Conservation (phyloP, 495 filamentous ascomycete genomes). For the Penicillium tannophilum region DNA sequence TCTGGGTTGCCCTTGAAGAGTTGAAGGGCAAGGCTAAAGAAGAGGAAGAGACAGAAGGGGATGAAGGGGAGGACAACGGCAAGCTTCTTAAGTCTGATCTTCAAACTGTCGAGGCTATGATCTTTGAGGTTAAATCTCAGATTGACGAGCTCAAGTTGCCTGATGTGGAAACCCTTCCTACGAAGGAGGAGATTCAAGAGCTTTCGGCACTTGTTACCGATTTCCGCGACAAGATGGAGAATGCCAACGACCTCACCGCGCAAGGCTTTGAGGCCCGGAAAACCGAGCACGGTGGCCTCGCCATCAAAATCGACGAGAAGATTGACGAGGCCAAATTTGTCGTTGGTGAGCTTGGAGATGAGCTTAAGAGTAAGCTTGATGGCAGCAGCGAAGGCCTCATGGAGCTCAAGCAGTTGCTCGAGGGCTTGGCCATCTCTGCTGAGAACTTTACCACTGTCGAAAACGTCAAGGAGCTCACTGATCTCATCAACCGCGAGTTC, state of each 20-base stretch:
- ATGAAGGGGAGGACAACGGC: slow-evolving; percentile 52
- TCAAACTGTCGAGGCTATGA: slow-evolving; percentile 73
- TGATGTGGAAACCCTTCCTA: slow-evolving; percentile 63
- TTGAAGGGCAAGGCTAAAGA: slow-evolving; percentile 60
- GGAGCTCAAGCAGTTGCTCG: slow-evolving; percentile 61
- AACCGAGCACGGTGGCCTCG: slow-evolving; percentile 59
- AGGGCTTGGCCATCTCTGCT: slow-evolving; percentile 62
- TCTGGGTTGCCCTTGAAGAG: slow-evolving; percentile 73
- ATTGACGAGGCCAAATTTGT: slow-evolving; percentile 60
- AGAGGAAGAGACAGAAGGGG: slow-evolving; percentile 56
- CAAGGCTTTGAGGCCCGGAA: slow-evolving; percentile 80
- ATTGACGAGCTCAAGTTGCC: slow-evolving; percentile 70
- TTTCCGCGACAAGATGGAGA: slow-evolving; percentile 68
- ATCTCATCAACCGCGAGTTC: slow-evolving; percentile 78
- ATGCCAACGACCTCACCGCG: slow-evolving; percentile 70
- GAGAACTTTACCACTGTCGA: slow-evolving; percentile 57
- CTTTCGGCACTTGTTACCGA: slow-evolving; percentile 69
- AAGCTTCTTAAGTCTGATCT: slow-evolving; percentile 77
- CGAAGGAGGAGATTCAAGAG: slow-evolving; percentile 62
- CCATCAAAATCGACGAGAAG: slow-evolving; percentile 38
- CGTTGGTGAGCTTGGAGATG: slow-evolving; percentile 63
- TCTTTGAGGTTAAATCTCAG: slow-evolving; percentile 76
- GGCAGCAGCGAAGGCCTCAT: slow-evolving; percentile 58
- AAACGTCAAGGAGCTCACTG: slow-evolving; percentile 78
- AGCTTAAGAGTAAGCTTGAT: slow-evolving; percentile 63